These are phyloP conservation scores for Myriosclerotinia scirpicola DNA, from an alignment of 2,329 filamentous ascomycete genomes.

Conservation along the genomic window DNA sequence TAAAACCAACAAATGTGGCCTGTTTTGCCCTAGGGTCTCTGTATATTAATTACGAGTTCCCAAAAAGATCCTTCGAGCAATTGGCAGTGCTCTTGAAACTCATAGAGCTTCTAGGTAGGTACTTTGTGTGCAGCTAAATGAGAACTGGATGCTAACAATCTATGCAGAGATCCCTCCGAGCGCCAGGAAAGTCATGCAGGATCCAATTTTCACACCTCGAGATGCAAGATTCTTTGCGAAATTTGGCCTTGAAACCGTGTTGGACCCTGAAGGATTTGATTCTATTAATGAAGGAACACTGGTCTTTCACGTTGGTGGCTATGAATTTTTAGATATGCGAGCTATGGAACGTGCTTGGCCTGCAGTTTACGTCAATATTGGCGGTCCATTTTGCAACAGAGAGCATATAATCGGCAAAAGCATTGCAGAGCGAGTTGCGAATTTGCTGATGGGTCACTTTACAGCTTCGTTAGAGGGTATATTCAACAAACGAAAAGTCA, in stretches of 20 bases:
- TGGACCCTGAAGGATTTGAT: not conserved
- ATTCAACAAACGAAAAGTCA: too few relatives aligned
- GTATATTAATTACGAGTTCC: too few relatives aligned
- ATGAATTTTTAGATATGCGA: not conserved
- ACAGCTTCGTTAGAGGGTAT: too few relatives aligned
- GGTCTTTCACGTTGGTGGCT: not conserved
- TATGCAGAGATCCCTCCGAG: not conserved
- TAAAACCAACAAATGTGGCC: not conserved
- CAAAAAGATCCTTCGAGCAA: not conserved
- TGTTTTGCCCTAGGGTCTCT: not conserved
- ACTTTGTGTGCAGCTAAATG: not conserved
- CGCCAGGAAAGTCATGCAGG: not conserved
- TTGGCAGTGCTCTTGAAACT: conserved; percentile 9
- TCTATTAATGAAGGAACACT: not conserved
- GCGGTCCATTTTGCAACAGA: not conserved
- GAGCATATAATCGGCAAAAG: not conserved
- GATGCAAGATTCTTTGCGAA: not conserved
- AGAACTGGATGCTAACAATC: not conserved
- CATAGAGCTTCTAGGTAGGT: not conserved
- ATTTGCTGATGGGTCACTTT: too few relatives aligned
- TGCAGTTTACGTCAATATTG: not conserved
- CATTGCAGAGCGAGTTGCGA: too few relatives aligned
- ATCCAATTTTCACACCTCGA: not conserved
- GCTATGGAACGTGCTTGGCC: not conserved
- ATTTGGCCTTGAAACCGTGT: not conserved